phyloP scores from a whole-genome alignment of 1,139 yeast genomes.

The Pichia sp. region DNA sequence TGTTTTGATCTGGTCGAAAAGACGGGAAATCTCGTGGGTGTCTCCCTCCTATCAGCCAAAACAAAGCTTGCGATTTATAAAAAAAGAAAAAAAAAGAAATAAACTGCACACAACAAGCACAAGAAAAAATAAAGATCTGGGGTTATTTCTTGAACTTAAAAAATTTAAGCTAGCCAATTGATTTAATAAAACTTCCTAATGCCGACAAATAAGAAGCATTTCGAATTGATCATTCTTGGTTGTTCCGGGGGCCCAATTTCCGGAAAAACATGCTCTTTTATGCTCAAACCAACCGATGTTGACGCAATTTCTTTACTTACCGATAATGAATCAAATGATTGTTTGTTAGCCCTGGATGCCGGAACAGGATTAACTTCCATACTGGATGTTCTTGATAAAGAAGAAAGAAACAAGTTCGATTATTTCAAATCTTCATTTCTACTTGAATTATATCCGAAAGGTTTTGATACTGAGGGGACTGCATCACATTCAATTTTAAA shows the following conservation, averaged over 20 bases:
- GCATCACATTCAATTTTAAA: not conserved
- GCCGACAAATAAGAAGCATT: conserved; percentile 14
- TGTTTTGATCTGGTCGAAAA: too few relatives aligned
- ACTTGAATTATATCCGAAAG: conserved; percentile 23
- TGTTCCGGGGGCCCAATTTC: conserved; percentile 78
- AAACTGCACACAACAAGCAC: too few relatives aligned
- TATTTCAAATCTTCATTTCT: conserved; percentile 9
- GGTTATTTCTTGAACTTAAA: too few relatives aligned
- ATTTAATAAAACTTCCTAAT: not conserved
- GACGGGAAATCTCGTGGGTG: too few relatives aligned
- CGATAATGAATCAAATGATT: conserved; percentile 26
- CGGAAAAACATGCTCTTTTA: conserved; percentile 56
- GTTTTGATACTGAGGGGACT: too few relatives aligned
- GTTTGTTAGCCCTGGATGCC: conserved; percentile 64
- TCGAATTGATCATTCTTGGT: conserved; percentile 53
- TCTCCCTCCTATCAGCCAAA: too few relatives aligned
- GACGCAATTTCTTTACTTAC: conserved; percentile 28
- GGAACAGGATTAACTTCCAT: conserved; percentile 67
- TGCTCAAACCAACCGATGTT: conserved; percentile 50
- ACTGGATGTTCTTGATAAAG: conserved; percentile 41
- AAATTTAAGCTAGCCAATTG: not conserved
- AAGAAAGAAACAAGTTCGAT: conserved; percentile 16
- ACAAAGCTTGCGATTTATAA: too few relatives aligned
- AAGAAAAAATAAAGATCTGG: too few relatives aligned
- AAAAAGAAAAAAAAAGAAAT: too few relatives aligned